Evolutionary conservation across 2,329 filamentous ascomycete species (phyloP).

Genomic region (Corinectria fuckeliana): DNA sequence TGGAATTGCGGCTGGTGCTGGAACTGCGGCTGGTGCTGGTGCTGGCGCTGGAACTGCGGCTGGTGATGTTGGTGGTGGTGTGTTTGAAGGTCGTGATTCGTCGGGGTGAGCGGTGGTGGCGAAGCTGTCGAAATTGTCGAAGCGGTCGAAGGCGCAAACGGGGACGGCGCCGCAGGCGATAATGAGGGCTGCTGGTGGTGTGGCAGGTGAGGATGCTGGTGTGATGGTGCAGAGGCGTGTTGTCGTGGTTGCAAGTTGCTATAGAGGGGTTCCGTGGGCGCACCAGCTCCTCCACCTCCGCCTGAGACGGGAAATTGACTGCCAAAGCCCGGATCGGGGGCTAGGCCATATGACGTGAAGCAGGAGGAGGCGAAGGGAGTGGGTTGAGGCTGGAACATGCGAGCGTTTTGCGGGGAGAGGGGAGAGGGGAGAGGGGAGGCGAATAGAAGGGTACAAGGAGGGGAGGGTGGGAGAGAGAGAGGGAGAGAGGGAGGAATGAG

Average conservation of each 20-base stretch:
- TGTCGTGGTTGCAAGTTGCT: conserved; percentile 18
- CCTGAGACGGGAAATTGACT: conserved; percentile 29
- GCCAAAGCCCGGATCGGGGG: conserved; percentile 37
- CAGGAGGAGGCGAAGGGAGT: conserved; percentile 55
- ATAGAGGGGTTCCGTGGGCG: conserved; percentile 22
- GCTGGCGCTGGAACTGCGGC: conserved; percentile 1
- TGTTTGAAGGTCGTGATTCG: conserved; percentile 5
- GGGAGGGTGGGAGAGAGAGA: conserved; percentile 16
- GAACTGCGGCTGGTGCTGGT: conserved; percentile 20
- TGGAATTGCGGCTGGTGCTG: conserved; percentile 24
- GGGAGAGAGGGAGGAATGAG: conserved; percentile 1
- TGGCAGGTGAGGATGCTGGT: conserved; percentile 13
- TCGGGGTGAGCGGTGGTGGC: conserved; percentile 23
- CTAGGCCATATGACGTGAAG: conserved; percentile 50
- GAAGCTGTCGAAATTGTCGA: conserved; percentile 25
- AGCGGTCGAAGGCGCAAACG: conserved; percentile 26
- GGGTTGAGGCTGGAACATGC: conserved; percentile 63
- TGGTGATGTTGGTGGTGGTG: conserved; percentile 30
- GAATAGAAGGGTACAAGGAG: conserved; percentile 14
- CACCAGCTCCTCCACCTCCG: conserved; percentile 35
- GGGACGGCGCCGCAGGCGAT: conserved; percentile 24
- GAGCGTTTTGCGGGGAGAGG: background rate
- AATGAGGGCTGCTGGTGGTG: conserved; percentile 25
- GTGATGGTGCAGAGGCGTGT: conserved; percentile 9
- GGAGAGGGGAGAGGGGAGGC: conserved; percentile 19